These are phyloP conservation scores for Fusarium equiseti DNA, from an alignment of 2,329 filamentous ascomycete genomes.

Conservation along the genomic window DNA sequence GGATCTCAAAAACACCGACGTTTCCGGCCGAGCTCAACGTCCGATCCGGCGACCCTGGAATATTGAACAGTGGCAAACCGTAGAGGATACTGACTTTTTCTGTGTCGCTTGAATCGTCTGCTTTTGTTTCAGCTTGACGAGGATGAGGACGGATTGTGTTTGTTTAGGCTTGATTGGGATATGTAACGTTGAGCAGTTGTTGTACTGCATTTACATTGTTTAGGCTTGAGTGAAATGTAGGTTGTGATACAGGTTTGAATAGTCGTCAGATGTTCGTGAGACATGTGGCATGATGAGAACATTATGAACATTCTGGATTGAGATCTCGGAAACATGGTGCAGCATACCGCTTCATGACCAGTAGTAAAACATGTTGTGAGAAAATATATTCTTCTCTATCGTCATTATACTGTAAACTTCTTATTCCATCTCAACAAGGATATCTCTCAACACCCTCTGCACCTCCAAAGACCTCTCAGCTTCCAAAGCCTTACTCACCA, in stretches of 20 bases:
- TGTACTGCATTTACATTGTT: neutral
- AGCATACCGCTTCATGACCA: too few relatives aligned
- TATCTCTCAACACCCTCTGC: constrained; percentile 57
- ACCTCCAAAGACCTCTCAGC: constrained; percentile 61
- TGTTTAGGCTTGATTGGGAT: neutral
- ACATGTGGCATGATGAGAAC: neutral
- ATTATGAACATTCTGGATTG: too few relatives aligned
- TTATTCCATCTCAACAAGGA: constrained; percentile 50
- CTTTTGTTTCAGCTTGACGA: constrained; percentile 37
- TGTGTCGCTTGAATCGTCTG: constrained; percentile 22
- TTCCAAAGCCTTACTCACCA: constrained; percentile 52
- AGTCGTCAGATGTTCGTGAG: neutral
- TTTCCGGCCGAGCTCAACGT: constrained; percentile 42
- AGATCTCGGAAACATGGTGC: neutral
- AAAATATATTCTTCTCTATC: neutral
- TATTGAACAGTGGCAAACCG: constrained; percentile 15
- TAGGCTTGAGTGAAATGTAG: neutral
- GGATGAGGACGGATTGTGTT: constrained; percentile 21
- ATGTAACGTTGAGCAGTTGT: constrained; percentile 37
- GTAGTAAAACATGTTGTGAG: neutral
- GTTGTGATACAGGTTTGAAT: neutral
- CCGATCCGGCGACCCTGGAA: constrained; percentile 24
- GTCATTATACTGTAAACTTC: neutral
- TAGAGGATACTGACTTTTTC: neutral
- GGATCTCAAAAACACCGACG: constrained; percentile 38